phyloP scores from a whole-genome alignment of 805 yeast genomes.

The Starmerella khaoyaiensis region DNA sequence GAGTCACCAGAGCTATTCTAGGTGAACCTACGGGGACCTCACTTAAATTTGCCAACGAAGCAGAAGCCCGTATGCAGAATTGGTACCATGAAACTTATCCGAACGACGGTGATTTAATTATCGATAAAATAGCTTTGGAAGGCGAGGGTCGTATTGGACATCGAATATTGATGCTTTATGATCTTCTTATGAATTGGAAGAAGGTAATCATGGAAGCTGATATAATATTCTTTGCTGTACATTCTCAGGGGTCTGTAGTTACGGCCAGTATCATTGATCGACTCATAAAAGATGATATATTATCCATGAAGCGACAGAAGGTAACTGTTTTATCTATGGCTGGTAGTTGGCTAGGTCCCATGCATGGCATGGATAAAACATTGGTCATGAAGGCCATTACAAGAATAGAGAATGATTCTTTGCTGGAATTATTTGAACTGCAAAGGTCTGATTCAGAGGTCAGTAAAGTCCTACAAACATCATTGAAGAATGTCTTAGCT shows the following conservation, averaged over 20 bases:
- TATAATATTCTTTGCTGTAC: slow-evolving; percentile 81
- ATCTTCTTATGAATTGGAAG: slow-evolving; percentile 55
- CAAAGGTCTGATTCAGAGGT: slow-evolving; percentile 64
- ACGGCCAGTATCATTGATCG: slow-evolving; percentile 65
- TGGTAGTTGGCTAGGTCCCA: slow-evolving; percentile 88
- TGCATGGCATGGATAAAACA: slow-evolving; percentile 76
- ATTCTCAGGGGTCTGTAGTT: slow-evolving; percentile 94
- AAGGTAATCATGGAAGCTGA: slow-evolving; percentile 51
- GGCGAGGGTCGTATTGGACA: slow-evolving; percentile 85
- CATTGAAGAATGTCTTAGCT: slow-evolving; percentile 49
- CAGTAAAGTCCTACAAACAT: slow-evolving; percentile 55
- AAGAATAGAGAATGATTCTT: slow-evolving; percentile 76
- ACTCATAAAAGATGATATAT: slow-evolving; percentile 47
- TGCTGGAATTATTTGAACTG: slow-evolving; percentile 76
- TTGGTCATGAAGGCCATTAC: slow-evolving; percentile 78
- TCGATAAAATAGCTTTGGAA: slow-evolving; percentile 88
- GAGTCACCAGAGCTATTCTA: slow-evolving; percentile 66
- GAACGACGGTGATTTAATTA: slow-evolving; percentile 28
- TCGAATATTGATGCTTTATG: slow-evolving; percentile 69
- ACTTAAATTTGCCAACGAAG: slow-evolving; percentile 76
- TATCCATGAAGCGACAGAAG: slow-evolving; percentile 31
- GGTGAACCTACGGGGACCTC: slow-evolving; percentile 98
- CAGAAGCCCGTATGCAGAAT: slow-evolving; percentile 59
- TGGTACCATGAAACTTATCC: slow-evolving; percentile 41
- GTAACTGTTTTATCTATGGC: slow-evolving; percentile 87